Evolutionary conservation across 2,329 filamentous ascomycete genomes (phyloP), one percentile per base, ranked within the genome.

Genomic region (Dactylellina cionopaga): DNA sequence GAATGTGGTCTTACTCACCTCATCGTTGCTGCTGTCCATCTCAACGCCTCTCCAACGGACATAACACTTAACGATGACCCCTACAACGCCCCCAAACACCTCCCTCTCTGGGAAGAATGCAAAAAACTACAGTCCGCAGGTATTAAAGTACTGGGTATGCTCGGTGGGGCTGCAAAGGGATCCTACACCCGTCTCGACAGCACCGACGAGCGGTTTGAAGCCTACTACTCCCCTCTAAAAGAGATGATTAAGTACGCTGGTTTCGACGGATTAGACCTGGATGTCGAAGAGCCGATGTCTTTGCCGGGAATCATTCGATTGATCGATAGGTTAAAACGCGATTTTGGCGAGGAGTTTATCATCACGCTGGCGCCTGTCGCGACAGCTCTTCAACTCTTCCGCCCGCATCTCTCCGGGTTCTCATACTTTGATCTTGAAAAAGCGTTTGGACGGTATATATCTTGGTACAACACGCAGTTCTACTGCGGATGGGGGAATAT

Each of bases 401-500:
- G 85, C 9, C 81, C 88, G 24, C 85, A 89, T 39, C 84, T 96
- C 2, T 92, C 89, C 69, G 93, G 92, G 0, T 96, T 96, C 80
- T 85, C 88, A 79, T 96, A 96, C 80, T 84, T 87, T 44, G 83
- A 88, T 9, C 84, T 97, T 1, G 92, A 96, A 79, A 83, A 85
- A 9, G 84, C 87, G 79, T 84, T 65, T 27, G 68, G 68, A n/a
- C 65, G 43, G 22, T 35, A 72, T 29, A 72, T 72, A 25, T 84
- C 85, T 1, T 97, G 92, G 87, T 96, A 96, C 80, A 96, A 96
- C 78, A 85, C 89, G 4, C 93, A 97, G 78, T 96, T 96, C 80
- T 97, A 97, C 83, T 95, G 91, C 78, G 92, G 92, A 1, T 97
- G 92, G 89, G 92, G 92, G 6, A 87, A 88, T 64, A 49, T 80